Percentiles rank a stretch among this genome's conserved stretches.
Evolutionary conservation across 148 eudicot species (phyloP).

Genomic region (Nepenthes mirabilis): DNA sequence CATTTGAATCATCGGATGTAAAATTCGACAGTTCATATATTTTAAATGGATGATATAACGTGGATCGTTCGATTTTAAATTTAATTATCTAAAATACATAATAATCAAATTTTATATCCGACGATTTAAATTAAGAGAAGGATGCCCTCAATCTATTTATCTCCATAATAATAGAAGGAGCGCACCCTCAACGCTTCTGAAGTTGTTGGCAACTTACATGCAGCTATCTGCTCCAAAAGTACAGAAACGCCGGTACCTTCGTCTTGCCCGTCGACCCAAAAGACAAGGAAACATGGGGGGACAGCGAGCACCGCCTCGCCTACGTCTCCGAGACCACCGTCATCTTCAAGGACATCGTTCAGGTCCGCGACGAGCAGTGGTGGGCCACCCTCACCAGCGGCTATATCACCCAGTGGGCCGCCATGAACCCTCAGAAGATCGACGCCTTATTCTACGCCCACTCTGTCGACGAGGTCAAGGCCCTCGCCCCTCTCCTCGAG

Average conservation of each 20-base stretch:
- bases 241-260: conserved; percentile 82
- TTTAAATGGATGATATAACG: no score
- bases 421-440: conserved; percentile 83
- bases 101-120: no score
- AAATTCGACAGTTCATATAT: no score
- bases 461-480: conserved; percentile 56
- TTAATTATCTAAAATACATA: no score
- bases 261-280: conserved; percentile 80
- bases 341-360: conserved; percentile 79
- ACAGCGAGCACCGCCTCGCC: conserved; percentile 92
- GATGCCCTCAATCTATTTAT: no score
- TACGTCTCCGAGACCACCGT: conserved; percentile 94
- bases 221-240: conserved; percentile 97
- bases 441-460: conserved; percentile 94
- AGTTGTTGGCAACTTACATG: not conserved
- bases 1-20: no score
- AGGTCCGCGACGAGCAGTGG: conserved; percentile 93
- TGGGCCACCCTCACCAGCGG: conserved; percentile 88
- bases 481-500: conserved; percentile 73
- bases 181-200: not conserved
- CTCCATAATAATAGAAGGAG: no score
- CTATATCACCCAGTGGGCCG: conserved; percentile 91
- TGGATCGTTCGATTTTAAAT: no score
- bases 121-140: no score
- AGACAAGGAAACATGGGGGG: conserved; percentile 98